phyloP scores from a whole-genome alignment of 192 early-diverging fungal species.

The Pilobolus umbonatus region DNA sequence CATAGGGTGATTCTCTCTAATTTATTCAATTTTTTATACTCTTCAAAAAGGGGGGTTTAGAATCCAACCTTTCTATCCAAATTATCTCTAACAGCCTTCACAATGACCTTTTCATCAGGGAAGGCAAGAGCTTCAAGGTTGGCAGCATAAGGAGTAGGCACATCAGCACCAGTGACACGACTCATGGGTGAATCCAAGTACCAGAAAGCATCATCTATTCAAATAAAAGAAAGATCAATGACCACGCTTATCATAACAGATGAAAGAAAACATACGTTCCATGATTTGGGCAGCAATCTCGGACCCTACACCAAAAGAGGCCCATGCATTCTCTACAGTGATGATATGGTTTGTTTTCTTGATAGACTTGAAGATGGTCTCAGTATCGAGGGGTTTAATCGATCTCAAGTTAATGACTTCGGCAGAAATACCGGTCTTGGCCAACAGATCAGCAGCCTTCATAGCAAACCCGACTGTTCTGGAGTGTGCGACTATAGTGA shows the following conservation, averaged over 20 bases:
- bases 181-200: slow-evolving; percentile 91
- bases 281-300: slow-evolving; percentile 96
- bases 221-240: background rate
- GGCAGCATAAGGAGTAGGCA: slow-evolving; percentile 94
- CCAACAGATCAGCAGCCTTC: slow-evolving; percentile 84
- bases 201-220: slow-evolving; percentile 80
- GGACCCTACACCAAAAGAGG: slow-evolving; percentile 88
- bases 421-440: slow-evolving; percentile 68
- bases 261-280: slow-evolving; percentile 54
- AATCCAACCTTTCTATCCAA: slow-evolving; percentile 41
- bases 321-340: slow-evolving; percentile 95
- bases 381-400: slow-evolving; percentile 93
- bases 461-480: slow-evolving; percentile 78
- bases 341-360: slow-evolving; percentile 98
- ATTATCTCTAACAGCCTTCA: slow-evolving; percentile 70
- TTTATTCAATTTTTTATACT: no score
- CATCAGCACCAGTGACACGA: slow-evolving; percentile 94
- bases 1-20: no score
- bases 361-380: slow-evolving; percentile 85
- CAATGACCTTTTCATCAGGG: slow-evolving; percentile 80
- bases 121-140: slow-evolving; percentile 90
- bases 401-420: slow-evolving; percentile 98
- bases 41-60: background rate
- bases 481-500: slow-evolving; percentile 95
- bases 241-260: background rate